Conservation (phyloP, 306 rosid species). For the Prunus davidiana region DNA sequence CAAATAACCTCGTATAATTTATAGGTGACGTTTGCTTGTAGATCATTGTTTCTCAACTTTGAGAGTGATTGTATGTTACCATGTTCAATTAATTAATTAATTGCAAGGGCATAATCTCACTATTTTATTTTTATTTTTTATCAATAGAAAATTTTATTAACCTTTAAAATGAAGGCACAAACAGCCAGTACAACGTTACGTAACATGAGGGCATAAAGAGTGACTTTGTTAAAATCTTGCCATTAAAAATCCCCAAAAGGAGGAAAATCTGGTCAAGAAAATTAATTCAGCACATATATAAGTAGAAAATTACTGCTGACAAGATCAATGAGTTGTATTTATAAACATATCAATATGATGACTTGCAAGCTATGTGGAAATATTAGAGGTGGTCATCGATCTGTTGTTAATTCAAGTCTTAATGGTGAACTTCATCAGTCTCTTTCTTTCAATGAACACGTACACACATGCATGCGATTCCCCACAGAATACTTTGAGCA, state of each 20-base stretch:
- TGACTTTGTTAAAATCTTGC: too few relatives aligned
- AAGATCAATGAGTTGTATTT: neutral
- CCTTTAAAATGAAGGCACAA: too few relatives aligned
- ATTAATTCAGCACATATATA: too few relatives aligned
- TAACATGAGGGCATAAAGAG: too few relatives aligned
- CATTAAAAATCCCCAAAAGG: too few relatives aligned
- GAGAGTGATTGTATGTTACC: constrained; percentile 1
- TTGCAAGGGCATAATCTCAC: neutral
- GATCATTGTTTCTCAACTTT: neutral
- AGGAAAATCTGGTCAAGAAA: too few relatives aligned
- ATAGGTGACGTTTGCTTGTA: too few relatives aligned
- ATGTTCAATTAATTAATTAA: neutral
- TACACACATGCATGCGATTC: neutral
- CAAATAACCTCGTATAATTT: neutral
- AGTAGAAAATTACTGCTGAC: neutral
- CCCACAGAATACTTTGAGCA: neutral
- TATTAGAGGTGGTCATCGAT: neutral
- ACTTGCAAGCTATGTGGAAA: neutral
- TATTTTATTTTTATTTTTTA: too few relatives aligned
- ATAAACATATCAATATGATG: neutral
- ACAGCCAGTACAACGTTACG: too few relatives aligned
- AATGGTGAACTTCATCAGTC: neutral
- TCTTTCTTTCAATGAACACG: neutral
- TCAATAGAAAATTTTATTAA: too few relatives aligned
- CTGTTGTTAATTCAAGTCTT: neutral